Evolutionary conservation across 306 rosid species (phyloP), one percentile per base, ranked within the genome.

Genomic region (Pterocarpus macrocarpus): DNA sequence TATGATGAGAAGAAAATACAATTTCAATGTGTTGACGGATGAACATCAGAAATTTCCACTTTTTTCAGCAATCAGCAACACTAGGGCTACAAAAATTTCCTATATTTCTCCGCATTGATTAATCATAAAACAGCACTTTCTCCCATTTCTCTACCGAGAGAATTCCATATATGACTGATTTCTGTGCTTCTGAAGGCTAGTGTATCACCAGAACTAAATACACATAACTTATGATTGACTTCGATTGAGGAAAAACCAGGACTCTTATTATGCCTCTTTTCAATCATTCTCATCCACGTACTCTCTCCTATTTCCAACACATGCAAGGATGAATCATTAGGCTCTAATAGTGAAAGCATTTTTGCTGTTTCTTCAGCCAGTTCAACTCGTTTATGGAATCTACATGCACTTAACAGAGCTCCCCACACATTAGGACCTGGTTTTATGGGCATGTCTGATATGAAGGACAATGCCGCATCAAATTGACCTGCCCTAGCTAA

Each of bases 121-220:
- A 57, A 30, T 63, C 57, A 80, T 52, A 63, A 63, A 1, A 64
- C 44, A 4, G 8, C 38, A 39, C 39, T 47, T 61, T 33, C 66
- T 71, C 79, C 63, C 84, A 80, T 80, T 80, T 80, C 59, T 13
- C 64, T 62, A 63, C n/a, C 8, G 36, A 63, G 77, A 79, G 55
- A 70, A 61, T 71, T 70, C 64, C 64, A 28, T 34, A 53, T 16
- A 61, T 62, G 34, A 16, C 55, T 50, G 66, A 79, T 35, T 45
- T 79, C 30, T 38, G 79, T 32, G 67, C 78, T 50, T 71, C 32
- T 61, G 79, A 4, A 62, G 9, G 64, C 72, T 49, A 32, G 49
- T 5, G 9, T 80, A 50, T 28, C 58, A 52, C 64, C 63, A 38
- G 72, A 72, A 52, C 73, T 36, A 59, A 80, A 64, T 36, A 80